Base-by-base conservation (phyloP, 108 stramenopile genomes). In the Discostella pseudostelligera region DNA sequence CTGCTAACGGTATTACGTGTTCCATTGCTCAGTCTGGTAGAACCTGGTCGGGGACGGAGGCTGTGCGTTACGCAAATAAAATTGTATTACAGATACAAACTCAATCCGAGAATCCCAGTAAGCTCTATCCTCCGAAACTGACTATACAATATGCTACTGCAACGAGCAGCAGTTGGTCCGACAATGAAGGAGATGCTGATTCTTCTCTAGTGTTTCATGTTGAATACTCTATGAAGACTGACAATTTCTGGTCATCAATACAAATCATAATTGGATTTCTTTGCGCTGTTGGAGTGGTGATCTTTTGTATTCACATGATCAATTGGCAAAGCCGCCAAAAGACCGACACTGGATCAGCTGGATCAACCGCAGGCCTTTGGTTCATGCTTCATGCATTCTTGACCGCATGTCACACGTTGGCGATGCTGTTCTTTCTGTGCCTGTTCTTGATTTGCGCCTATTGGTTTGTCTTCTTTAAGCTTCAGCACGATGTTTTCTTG, bases 381-480 rank as follows among this genome's bases (percentile, higher is more conserved):
- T 76, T 76, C 47, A 39, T 79, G 29, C 12, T 85, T 48, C 78
- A 85, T 44, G 68, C 65, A 28, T 14, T 65, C 16, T 61, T 82
- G 70, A 42, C 81, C 44, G 40, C 71, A 43, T 56, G 40, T 55
- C 85, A 86, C 46, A 81, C 84, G 4, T 82, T 82, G 28, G 81
- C 79, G n/a, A 39, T 81, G 8, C 60, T 76, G 16, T 60, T 82
- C 28, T 65, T 76, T 37, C 71, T 69, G 8, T 70, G 80, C 59
- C 39, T 77, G 12, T 80, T 81, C 64, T 49, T 70, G 25, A 69
- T 83, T 8, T 82, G 79, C 46, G 40, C 62, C 22, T 87, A 82
- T 60, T 79, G 76, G 73, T 87, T 89, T 55, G 49, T 86, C 55
- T 90, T 93, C 67, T 90, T 89, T 79, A 90, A 90, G 76, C 60